phyloP scores from a whole-genome alignment of 768 basidiomycete species.

The Kwoniella dendrophila region DNA sequence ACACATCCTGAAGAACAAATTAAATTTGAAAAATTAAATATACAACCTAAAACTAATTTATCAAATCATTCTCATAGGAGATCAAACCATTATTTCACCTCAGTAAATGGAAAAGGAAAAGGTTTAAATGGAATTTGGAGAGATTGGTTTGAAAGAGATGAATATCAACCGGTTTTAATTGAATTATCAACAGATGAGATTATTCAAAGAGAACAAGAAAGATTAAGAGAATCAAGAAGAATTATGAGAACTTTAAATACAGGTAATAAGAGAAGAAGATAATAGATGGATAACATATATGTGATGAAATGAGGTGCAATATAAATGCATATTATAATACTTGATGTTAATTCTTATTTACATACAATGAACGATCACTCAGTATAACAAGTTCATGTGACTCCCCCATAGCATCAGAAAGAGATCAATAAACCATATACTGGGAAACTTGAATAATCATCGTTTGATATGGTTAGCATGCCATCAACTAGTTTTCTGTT shows the following conservation, averaged over 20 bases:
- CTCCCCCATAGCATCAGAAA: no score
- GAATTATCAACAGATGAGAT: constrained; percentile 87
- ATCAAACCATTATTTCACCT: no score
- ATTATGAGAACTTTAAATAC: constrained; percentile 34
- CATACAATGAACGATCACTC: no score
- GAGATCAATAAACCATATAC: no score
- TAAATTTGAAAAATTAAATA: constrained; percentile 63
- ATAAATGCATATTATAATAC: no score
- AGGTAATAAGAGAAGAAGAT: constrained; percentile 26
- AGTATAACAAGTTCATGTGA: no score
- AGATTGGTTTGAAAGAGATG: constrained; percentile 90
- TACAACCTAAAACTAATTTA: constrained; percentile 63
- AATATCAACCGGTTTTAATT: constrained; percentile 85
- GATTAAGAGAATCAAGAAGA: constrained; percentile 59
- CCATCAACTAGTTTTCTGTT: no score
- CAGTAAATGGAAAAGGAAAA: constrained; percentile 69
- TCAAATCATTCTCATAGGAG: neutral
- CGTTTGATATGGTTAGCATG: no score
- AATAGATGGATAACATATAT: no score
- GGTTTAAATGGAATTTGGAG: constrained; percentile 85
- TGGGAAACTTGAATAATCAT: no score
- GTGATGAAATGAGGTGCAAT: no score
- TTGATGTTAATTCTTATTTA: no score
- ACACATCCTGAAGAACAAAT: constrained; percentile 63
- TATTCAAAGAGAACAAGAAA: constrained; percentile 77